Evolutionary conservation across 352 stramenopile species (phyloP), one percentile per base, ranked within the genome.

Genomic region (Phytophthora quininea): DNA sequence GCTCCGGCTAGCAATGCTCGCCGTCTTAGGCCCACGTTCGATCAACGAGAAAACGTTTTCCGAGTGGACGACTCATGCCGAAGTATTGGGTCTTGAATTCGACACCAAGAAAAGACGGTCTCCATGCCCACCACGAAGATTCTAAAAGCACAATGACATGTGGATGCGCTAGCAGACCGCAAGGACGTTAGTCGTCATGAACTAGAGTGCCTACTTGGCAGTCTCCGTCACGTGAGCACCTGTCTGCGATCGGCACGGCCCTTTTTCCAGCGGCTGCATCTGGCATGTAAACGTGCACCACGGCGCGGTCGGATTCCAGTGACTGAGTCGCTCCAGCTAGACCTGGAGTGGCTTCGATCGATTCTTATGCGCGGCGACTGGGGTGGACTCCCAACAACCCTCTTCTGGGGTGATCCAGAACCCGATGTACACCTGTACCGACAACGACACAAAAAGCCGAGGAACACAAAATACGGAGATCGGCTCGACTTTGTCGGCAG

Each of bases 31-130:
- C 0, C 55, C 55, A 4, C 8, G 55, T 29, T 6, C 32, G 2
- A 62, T 49, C 19, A 62, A 62, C 19, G 43, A 54, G 52, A 58
- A 45, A 50, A 50, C n/a, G 24, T 58, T 58, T n/a, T 58, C 52
- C 2, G 4, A 48, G 19, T 58, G 52, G 52, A 40, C 8, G 10
- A 58, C 52, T 4, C 37, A 43, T 7, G 2, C 38, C 7, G 52
- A 58, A 43, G 55, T 62, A 8, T 32, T 62, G 8, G 55, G 45
- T 3, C 5, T 62, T 19, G 45, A 54, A 47, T 62, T 62, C n/a
- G 32, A 62, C 24, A 54, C 55, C 1, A 40, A 48, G 0, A 1
- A 15, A 4, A 35, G 4, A 62, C 48, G 14, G 58, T 64, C 3
- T 46, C 48, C 2, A 58, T 64, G 48, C 58, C 58, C 11, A 37